phyloP scores from a whole-genome alignment of 2,329 filamentous ascomycete species.

The Trichoderma oligosporum region DNA sequence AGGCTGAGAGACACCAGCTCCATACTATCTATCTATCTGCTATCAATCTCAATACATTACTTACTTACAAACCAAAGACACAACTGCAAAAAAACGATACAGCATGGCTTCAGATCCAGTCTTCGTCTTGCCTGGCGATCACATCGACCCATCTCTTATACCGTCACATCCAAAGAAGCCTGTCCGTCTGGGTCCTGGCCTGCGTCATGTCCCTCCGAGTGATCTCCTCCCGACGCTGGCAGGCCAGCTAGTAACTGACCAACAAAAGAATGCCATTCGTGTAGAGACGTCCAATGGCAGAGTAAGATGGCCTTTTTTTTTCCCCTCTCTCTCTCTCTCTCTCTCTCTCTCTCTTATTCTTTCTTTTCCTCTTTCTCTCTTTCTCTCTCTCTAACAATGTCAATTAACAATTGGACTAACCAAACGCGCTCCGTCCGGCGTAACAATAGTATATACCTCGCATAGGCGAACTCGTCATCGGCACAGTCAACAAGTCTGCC shows the following conservation, averaged over 20 bases:
- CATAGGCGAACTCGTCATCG: conserved; percentile 82
- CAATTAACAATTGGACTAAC: too few relatives aligned
- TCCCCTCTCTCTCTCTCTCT: not conserved
- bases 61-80: too few relatives aligned
- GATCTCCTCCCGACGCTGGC: conserved; percentile 66
- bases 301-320: conserved; percentile 43
- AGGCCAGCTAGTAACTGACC: conserved; percentile 64
- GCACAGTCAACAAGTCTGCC: conserved; percentile 72
- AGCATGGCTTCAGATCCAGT: conserved; percentile 55
- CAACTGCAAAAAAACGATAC: not conserved
- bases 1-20: not conserved
- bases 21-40: too few relatives aligned
- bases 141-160: conserved; percentile 61
- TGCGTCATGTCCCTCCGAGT: conserved; percentile 76
- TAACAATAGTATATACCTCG: conserved; percentile 74
- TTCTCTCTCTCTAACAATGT: too few relatives aligned
- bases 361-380: not conserved
- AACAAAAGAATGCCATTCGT: conserved; percentile 72
- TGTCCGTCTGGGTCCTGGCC: conserved; percentile 76
- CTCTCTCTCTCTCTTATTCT: too few relatives aligned
- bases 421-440: too few relatives aligned
- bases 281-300: conserved; percentile 68
- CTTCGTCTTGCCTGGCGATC: conserved; percentile 79
- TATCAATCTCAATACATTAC: too few relatives aligned
- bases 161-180: conserved; percentile 66